Percentiles rank a stretch among this genome's conserved stretches.
These are phyloP conservation scores for Diplodia sapinea DNA, from an alignment of 2,329 filamentous ascomycete species.

Conservation along the genomic window DNA sequence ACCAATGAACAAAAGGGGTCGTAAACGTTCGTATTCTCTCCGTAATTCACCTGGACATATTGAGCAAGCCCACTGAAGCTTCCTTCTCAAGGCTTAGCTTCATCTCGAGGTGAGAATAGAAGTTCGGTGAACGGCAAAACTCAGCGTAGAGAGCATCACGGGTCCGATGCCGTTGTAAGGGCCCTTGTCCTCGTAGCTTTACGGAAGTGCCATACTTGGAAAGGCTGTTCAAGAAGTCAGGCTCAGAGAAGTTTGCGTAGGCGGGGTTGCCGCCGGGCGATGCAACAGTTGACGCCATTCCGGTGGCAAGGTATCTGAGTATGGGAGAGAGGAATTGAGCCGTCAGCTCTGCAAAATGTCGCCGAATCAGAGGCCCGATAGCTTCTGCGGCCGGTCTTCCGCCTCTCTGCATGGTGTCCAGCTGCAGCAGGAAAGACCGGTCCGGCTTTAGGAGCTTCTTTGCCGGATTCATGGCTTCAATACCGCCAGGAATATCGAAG, in stretches of 20 bases:
- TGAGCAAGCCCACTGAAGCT: conserved; percentile 47
- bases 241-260: conserved; percentile 48
- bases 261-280: conserved; percentile 45
- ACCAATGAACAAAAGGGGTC: conserved; percentile 9
- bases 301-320: conserved; percentile 49
- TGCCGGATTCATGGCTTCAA: conserved; percentile 44
- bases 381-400: conserved; percentile 29
- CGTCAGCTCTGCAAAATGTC: conserved; percentile 50
- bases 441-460: conserved; percentile 50
- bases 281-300: conserved; percentile 39
- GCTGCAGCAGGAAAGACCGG: conserved; percentile 41
- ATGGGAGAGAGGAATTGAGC: conserved; percentile 50
- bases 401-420: conserved; percentile 41
- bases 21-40: neutral
- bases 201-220: conserved; percentile 49
- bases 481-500: conserved; percentile 49
- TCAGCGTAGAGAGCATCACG: conserved; percentile 46
- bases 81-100: conserved; percentile 50
- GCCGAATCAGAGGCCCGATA: conserved; percentile 47
- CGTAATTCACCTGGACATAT: neutral
- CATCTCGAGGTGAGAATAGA: conserved; percentile 52
- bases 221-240: conserved; percentile 47
- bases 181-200: conserved; percentile 47
- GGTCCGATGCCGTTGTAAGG: conserved; percentile 46
- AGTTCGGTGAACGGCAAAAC: conserved; percentile 49